Conservation (phyloP, 164 flowering plant genomes). For the Hamamelis virginiana region DNA sequence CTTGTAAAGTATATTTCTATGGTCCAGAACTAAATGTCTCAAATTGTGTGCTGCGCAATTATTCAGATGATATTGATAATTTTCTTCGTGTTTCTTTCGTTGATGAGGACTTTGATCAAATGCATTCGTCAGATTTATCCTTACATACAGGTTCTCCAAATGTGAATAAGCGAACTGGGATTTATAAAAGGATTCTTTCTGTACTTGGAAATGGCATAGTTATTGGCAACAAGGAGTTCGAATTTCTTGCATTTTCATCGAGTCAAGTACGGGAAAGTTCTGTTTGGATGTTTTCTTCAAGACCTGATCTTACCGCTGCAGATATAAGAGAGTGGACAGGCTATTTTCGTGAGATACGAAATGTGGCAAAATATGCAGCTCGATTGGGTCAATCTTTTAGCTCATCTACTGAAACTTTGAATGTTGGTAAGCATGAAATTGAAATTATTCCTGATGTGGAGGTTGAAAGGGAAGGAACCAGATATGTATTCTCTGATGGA, state of each 20-base stretch:
- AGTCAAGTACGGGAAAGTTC: constrained; percentile 85
- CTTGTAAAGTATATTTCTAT: constrained; percentile 65
- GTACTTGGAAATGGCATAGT: constrained; percentile 57
- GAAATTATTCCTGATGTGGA: constrained; percentile 63
- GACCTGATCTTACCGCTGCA: constrained; percentile 48
- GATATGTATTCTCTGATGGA: constrained; percentile 84
- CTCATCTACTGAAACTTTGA: constrained; percentile 75
- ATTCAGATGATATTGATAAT: constrained; percentile 46
- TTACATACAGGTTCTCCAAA: constrained; percentile 30
- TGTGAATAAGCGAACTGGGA: constrained; percentile 34
- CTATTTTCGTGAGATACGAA: constrained; percentile 60
- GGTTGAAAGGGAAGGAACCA: constrained; percentile 16
- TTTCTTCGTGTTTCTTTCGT: constrained; percentile 80
- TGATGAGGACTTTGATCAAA: constrained; percentile 70
- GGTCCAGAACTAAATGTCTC: constrained; percentile 85
- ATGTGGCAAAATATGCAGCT: constrained; percentile 90
- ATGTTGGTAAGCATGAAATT: constrained; percentile 48
- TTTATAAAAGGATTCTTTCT: constrained; percentile 61
- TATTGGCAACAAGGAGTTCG: constrained; percentile 81
- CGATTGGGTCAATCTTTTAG: constrained; percentile 89
- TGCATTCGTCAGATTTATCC: constrained; percentile 55
- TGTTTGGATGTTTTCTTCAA: constrained; percentile 90
- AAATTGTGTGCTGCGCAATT: constrained; percentile 69
- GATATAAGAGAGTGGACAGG: constrained; percentile 83
- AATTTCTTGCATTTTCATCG: constrained; percentile 88